Evolutionary conservation across 805 yeast species (phyloP).

Genomic region (Yamadazyma tumulicola): DNA sequence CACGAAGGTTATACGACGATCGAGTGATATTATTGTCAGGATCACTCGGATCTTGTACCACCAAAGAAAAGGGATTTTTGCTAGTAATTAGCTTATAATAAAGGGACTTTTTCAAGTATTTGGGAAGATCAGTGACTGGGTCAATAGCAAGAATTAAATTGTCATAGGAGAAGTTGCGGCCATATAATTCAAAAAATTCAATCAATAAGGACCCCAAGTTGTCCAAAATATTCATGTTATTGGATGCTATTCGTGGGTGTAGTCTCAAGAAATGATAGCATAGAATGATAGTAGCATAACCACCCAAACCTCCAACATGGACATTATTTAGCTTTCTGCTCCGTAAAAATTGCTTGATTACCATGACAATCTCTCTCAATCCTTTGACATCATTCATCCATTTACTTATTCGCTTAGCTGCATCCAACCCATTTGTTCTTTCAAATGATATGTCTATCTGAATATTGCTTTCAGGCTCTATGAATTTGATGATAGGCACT

Average conservation of each 20-base stretch:
- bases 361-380: conserved; percentile 72
- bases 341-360: conserved; percentile 80
- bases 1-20: conserved; percentile 76
- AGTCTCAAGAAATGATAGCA: conserved; percentile 72
- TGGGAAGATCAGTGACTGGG: conserved; percentile 47
- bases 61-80: conserved; percentile 58
- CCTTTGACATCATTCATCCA: conserved; percentile 80
- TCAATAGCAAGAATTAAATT: conserved; percentile 66
- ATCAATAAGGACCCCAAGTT: conserved; percentile 83
- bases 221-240: conserved; percentile 61
- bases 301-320: conserved; percentile 92
- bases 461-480: conserved; percentile 65
- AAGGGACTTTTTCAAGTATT: conserved; percentile 58
- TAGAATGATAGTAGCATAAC: conserved; percentile 86
- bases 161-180: conserved; percentile 84
- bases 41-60: conserved; percentile 89
- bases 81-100: conserved; percentile 45
- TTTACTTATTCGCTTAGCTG: conserved; percentile 69
- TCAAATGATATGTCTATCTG: conserved; percentile 91
- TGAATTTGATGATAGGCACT: conserved; percentile 91
- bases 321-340: conserved; percentile 80
- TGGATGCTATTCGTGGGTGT: conserved; percentile 74
- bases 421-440: conserved; percentile 73
- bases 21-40: conserved; percentile 78
- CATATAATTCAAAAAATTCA: conserved; percentile 91